phyloP scores from a whole-genome alignment of 352 stramenopile species.

The Pythium oligandrum region DNA sequence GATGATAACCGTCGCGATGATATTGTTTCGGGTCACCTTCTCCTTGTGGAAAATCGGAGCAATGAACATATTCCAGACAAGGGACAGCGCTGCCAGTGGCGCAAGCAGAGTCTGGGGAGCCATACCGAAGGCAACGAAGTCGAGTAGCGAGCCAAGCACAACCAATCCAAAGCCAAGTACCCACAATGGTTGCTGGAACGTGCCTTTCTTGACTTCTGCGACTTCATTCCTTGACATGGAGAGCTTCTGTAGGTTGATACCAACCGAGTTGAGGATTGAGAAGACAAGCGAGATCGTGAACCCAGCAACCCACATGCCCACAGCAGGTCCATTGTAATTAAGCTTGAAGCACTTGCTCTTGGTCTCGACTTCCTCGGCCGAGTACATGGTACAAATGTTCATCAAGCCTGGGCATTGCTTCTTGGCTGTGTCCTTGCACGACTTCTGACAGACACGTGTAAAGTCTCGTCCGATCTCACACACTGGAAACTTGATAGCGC shows the following conservation, averaged over 20 bases:
- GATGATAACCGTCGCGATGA: constrained; percentile 85
- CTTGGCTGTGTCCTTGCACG: constrained; percentile 53
- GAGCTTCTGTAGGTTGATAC: constrained; percentile 91
- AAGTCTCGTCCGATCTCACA: constrained; percentile 76
- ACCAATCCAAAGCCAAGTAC: constrained; percentile 84
- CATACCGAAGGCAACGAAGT: constrained; percentile 91
- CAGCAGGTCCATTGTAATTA: constrained; percentile 52
- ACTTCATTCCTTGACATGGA: constrained; percentile 75
- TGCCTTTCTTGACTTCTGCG: constrained; percentile 62
- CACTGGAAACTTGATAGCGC: constrained; percentile 69
- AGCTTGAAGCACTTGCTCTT: constrained; percentile 84
- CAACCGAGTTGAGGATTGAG: constrained; percentile 85
- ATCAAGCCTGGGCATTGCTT: constrained; percentile 58
- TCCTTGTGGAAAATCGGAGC: constrained; percentile 89
- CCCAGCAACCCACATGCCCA: constrained; percentile 83
- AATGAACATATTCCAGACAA: constrained; percentile 92
- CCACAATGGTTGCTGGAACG: constrained; percentile 86
- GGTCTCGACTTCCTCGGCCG: constrained; percentile 37
- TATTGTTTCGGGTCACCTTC: constrained; percentile 74
- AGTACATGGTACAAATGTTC: constrained; percentile 47
- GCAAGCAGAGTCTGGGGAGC: constrained; percentile 88
- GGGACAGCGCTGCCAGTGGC: constrained; percentile 80
- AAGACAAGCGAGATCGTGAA: constrained; percentile 87
- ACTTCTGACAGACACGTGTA: constrained; percentile 55
- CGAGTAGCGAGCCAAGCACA: constrained; percentile 75